Evolutionary conservation across 2,329 filamentous ascomycete genomes (phyloP).

Genomic region (Apiospora kogelbergensis): DNA sequence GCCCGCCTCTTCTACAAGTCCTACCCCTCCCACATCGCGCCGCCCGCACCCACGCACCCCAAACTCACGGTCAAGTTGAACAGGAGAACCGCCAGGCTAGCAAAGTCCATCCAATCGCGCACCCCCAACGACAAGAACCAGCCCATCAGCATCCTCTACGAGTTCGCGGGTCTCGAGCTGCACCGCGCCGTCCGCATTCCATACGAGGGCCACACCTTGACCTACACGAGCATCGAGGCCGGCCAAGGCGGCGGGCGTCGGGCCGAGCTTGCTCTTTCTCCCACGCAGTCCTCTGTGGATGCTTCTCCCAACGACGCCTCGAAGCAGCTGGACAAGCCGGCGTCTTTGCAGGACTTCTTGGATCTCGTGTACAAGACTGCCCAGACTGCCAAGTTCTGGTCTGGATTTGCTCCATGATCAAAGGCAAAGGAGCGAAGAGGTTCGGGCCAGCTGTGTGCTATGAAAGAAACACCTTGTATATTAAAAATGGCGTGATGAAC

Average conservation of each 20-base stretch:
- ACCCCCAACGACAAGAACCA: slow-evolving; percentile 4
- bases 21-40: neutral
- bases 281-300: slow-evolving; percentile 15
- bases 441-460: neutral
- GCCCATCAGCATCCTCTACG: slow-evolving; percentile 32
- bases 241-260: slow-evolving; percentile 51
- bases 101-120: neutral
- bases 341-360: neutral
- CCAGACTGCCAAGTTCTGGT: neutral
- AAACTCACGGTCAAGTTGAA: neutral
- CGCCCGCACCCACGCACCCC: neutral
- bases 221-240: slow-evolving; percentile 52
- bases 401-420: neutral
- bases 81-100: too few relatives aligned
- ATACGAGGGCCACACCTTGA: slow-evolving; percentile 45
- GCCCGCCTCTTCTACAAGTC: slow-evolving; percentile 20
- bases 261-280: slow-evolving; percentile 49
- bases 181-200: slow-evolving; percentile 44
- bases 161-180: slow-evolving; percentile 54
- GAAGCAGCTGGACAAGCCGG: neutral
- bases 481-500: neutral
- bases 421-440: neutral
- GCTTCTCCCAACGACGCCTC: neutral
- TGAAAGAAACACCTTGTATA: neutral
- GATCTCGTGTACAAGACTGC: neutral